Conservation (phyloP, 257 asterid genomes). For the Cordia subcordata region DNA sequence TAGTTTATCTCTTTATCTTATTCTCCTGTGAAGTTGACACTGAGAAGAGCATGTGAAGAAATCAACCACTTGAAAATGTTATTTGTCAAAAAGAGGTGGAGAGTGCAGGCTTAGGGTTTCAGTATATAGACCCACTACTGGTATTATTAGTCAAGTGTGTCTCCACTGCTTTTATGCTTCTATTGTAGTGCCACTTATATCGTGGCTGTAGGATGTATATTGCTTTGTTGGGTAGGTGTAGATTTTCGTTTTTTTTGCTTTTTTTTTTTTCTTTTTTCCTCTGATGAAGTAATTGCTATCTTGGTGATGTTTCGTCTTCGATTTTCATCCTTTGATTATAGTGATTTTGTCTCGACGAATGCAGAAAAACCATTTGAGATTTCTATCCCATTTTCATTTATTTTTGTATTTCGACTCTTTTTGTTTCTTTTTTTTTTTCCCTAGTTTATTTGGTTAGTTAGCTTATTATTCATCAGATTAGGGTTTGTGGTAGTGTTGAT, state of each 20-base stretch:
- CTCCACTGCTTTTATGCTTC: neutral
- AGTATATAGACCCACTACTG: neutral
- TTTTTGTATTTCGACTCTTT: neutral
- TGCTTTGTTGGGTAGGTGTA: neutral
- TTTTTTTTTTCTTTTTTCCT: too few relatives aligned
- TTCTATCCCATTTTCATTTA: neutral
- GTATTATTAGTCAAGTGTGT: neutral
- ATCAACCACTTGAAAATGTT: neutral
- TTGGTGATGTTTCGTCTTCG: too few relatives aligned
- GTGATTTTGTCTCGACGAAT: too few relatives aligned
- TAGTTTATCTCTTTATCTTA: neutral
- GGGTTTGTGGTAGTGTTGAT: conserved; percentile 22
- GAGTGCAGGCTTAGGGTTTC: conserved; percentile 11
- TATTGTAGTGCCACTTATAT: too few relatives aligned
- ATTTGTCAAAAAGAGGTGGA: neutral
- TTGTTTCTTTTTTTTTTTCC: neutral
- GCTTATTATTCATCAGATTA: conserved; percentile 12
- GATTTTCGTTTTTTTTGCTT: neutral
- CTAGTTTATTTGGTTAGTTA: neutral
- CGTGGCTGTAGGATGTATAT: too few relatives aligned
- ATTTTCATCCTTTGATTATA: too few relatives aligned
- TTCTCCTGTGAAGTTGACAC: neutral
- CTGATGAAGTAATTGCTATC: too few relatives aligned
- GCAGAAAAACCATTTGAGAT: too few relatives aligned
- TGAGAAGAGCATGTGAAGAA: neutral